phyloP scores from a whole-genome alignment of 164 flowering plant species.

The Magnolia sinica region DNA sequence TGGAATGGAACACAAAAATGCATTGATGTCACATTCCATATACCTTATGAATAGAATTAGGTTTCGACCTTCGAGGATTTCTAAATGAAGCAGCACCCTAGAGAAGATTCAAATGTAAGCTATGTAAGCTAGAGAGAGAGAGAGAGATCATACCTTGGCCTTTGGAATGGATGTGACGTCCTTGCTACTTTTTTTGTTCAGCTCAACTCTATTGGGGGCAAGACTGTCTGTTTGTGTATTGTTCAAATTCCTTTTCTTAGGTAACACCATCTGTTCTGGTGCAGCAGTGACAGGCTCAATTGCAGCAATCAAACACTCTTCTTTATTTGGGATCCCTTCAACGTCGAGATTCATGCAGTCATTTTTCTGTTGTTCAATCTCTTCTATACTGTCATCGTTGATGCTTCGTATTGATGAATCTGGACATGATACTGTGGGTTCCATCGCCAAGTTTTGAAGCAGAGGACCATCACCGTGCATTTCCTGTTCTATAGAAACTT shows the following conservation, averaged over 20 bases:
- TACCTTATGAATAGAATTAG: neutral
- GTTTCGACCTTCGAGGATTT: too few species aligned
- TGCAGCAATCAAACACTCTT: neutral
- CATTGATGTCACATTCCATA: too few species aligned
- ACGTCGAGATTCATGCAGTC: neutral
- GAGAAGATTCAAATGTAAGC: neutral
- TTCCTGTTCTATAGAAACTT: neutral
- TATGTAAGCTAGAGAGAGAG: neutral
- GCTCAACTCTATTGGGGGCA: slow-evolving; percentile 1
- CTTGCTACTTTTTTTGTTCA: slow-evolving; percentile 3
- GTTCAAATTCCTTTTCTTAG: neutral
- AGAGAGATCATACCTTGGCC: neutral
- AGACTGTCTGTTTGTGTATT: neutral
- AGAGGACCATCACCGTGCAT: neutral
- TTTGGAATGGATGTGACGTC: slow-evolving; percentile 7
- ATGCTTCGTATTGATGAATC: slow-evolving; percentile 3
- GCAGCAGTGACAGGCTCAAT: slow-evolving; percentile 7
- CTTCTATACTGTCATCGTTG: slow-evolving; percentile 1
- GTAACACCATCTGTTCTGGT: neutral
- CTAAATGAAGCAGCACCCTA: neutral
- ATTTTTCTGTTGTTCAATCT: neutral
- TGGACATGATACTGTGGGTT: neutral
- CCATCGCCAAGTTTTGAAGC: slow-evolving; percentile 3
- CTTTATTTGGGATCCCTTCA: neutral
- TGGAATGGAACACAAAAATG: neutral